Percentiles rank a stretch among this genome's conserved stretches.
phyloP scores from a whole-genome alignment of 352 stramenopile genomes.

The Globisporangium sylvaticum region DNA sequence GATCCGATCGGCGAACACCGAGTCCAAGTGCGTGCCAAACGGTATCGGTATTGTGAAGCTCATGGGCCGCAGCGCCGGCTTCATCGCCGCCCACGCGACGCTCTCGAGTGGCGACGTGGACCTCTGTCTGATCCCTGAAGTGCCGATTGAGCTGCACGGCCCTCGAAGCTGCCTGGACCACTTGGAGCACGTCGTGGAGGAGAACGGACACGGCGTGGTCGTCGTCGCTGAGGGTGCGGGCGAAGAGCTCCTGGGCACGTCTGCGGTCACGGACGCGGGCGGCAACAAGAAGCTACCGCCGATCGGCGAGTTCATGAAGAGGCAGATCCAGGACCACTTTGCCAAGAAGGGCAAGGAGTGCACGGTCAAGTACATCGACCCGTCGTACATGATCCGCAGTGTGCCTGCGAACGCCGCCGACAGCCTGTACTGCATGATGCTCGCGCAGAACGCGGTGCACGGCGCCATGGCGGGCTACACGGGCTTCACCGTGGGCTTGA shows the following conservation, averaged over 20 bases:
- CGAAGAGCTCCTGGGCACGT: background rate
- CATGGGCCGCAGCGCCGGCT: background rate
- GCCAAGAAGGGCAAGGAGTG: background rate
- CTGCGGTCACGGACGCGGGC: background rate
- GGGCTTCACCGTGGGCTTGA: background rate
- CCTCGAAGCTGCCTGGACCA: background rate
- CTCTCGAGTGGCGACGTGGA: background rate
- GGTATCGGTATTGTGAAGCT: background rate
- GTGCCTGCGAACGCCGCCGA: background rate
- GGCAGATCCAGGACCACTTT: background rate
- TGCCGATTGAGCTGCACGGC: background rate
- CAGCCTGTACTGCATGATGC: background rate
- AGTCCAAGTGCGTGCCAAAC: background rate
- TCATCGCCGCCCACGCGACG: background rate
- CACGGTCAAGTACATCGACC: background rate
- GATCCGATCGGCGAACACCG: background rate
- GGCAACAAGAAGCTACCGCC: background rate
- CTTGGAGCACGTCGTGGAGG: background rate
- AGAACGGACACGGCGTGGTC: background rate
- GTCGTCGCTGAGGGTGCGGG: background rate
- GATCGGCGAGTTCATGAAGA: background rate
- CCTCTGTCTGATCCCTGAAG: background rate
- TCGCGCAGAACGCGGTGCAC: background rate
- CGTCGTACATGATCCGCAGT: background rate
- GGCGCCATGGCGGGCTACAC: background rate